These are phyloP conservation scores for Cryptosporidium bovis DNA, from an alignment of 169 alveolate genomes.

Conservation along the genomic window DNA sequence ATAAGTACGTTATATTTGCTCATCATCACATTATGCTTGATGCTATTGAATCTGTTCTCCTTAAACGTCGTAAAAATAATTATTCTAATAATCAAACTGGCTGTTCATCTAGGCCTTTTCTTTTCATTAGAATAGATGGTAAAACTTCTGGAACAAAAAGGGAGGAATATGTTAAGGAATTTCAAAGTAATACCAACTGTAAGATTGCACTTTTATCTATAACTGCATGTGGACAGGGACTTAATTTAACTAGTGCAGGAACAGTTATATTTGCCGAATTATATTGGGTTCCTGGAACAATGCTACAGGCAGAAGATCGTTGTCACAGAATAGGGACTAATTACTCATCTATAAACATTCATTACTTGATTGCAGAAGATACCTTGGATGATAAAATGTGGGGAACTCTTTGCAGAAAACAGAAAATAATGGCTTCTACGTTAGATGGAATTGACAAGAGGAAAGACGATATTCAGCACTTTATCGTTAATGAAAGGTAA, in stretches of 20 bases:
- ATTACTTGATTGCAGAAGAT: conserved; percentile 88
- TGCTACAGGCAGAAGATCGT: conserved; percentile 98
- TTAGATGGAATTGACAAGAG: conserved; percentile 71
- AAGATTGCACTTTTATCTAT: conserved; percentile 92
- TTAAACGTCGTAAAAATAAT: conserved; percentile 76
- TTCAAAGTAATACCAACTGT: conserved; percentile 85
- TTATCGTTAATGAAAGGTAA: conserved; percentile 1
- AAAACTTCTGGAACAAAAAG: conserved; percentile 87
- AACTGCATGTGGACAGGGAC: conserved; percentile 96
- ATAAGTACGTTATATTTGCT: conserved; percentile 93
- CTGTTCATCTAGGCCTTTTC: conserved; percentile 7
- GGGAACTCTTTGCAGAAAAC: conserved; percentile 73
- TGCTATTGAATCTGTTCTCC: conserved; percentile 86
- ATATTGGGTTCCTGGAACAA: conserved; percentile 97
- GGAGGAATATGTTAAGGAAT: conserved; percentile 89
- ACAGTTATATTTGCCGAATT: conserved; percentile 97
- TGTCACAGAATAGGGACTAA: conserved; percentile 96
- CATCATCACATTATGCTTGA: conserved; percentile 94
- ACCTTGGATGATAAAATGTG: conserved; percentile 86
- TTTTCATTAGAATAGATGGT: conserved; percentile 95
- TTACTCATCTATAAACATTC: conserved; percentile 82
- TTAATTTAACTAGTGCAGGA: conserved; percentile 94
- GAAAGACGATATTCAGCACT: conserved; percentile 47
- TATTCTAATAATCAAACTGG: background rate
- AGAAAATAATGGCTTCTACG: conserved; percentile 72